Percentiles rank a stretch among this genome's conserved stretches.
Conservation (phyloP, 345 rosid genomes). For the Camelina sativa region DNA sequence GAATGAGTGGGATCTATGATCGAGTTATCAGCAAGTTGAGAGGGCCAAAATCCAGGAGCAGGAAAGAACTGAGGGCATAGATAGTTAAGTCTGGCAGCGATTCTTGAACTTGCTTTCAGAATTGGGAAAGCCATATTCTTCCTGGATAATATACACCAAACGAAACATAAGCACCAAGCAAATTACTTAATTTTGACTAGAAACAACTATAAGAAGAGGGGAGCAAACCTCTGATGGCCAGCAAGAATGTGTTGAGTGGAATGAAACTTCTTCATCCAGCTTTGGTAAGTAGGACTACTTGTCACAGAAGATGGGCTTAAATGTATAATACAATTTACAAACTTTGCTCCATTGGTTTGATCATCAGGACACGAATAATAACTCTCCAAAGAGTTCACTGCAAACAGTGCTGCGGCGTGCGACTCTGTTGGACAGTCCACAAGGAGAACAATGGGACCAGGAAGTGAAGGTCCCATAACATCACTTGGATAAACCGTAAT, state of each 20-base stretch:
- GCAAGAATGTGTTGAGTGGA: constrained; percentile 83
- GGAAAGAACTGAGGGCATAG: constrained; percentile 97
- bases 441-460: constrained; percentile 84
- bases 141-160: constrained; percentile 49
- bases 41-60: constrained; percentile 81
- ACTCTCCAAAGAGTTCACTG: constrained; percentile 52
- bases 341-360: constrained; percentile 45
- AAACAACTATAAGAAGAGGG: constrained; percentile 25
- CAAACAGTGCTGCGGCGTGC: constrained; percentile 60
- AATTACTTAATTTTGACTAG: constrained; percentile 7
- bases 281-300: constrained; percentile 61
- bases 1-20: constrained; percentile 35
- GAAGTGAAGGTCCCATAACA: constrained; percentile 88
- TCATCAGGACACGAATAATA: constrained; percentile 49
- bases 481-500: constrained; percentile 90
- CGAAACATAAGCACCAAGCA: background rate
- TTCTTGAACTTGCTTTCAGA: constrained; percentile 77
- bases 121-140: constrained; percentile 83
- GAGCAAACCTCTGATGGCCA: constrained; percentile 71
- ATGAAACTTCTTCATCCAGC: constrained; percentile 84
- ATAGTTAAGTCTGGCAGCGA: constrained; percentile 81
- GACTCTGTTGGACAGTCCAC: constrained; percentile 87
- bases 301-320: constrained; percentile 74
- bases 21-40: constrained; percentile 41
- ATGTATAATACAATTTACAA: constrained; percentile 80